Base-by-base conservation (phyloP, 2,329 filamentous ascomycete species). In the Aureobasidium lini region DNA sequence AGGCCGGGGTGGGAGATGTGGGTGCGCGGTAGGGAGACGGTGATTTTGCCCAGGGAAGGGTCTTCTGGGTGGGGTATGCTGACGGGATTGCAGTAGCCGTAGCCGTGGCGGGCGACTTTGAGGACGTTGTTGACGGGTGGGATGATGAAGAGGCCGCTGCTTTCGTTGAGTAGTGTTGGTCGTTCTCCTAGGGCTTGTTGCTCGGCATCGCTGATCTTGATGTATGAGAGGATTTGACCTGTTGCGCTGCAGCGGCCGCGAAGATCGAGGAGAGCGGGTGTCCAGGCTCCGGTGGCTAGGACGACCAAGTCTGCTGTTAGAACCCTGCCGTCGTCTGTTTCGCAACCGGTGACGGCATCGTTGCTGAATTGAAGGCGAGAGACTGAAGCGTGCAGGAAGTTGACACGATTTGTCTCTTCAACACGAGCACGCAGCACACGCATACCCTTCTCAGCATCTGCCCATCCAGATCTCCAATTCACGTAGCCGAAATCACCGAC, bases 271-370 rank as follows among this genome's bases (percentile, higher is more conserved):
- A 96, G 79, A 1, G 82, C 80, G 2, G 86, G 83, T 2, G 89
- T 90, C 92, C 93, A 97, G 4, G 93, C 91, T 15, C 93, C 93
- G 0, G 91, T 85, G 0, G 93, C 91, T 2, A 95, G 79, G 59
- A 96, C 78, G 36, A 89, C 86, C 7, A 95, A 78, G 61, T 90
- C 88, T 1, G 88, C 89, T 4, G 73, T 75, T 6, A 90, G 64
- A 9, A 69, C 74, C 16, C 23, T 32, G 1, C 78, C 79, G 62
- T 81, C 74, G 1, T 68, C 66, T 10, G 88, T 73, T n/a, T 74
- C 77, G 23, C 78, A 88, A 36, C 89, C 89, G 0, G 79, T 77
- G n/a, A 83, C 75, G 13, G 61, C 56, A 65, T 68, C 50, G 28
- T 59, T 16, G 29, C 46, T 44, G 67, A 76, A 77, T 39, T 75